Conservation (phyloP, 2,329 filamentous ascomycete genomes). For the Ceratocystis smalleyi region DNA sequence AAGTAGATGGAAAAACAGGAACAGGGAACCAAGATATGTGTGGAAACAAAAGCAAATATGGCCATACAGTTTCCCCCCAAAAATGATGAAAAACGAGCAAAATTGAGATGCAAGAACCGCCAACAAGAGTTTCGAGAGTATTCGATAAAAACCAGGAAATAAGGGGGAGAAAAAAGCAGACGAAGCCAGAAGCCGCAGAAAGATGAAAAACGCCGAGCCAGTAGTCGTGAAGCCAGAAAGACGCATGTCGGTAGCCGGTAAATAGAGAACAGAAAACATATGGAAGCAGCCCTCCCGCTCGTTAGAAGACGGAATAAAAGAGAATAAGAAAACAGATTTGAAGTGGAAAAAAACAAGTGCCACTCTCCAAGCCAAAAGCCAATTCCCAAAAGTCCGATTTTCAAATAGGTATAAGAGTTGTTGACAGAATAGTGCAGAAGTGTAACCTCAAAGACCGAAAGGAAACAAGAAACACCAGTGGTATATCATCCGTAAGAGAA, state of each 20-base stretch:
- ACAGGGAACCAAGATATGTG: background rate
- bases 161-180: background rate
- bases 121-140: background rate
- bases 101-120: constrained; percentile 3
- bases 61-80: constrained; percentile 3
- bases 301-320: background rate
- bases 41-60: background rate
- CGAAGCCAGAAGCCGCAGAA: background rate
- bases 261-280: background rate
- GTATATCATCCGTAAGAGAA: constrained; percentile 9
- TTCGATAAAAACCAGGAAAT: background rate
- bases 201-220: constrained; percentile 11
- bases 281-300: background rate
- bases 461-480: constrained; percentile 9
- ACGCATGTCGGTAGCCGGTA: constrained; percentile 3
- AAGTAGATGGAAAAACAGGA: background rate
- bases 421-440: background rate
- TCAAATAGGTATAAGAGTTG: constrained; percentile 9
- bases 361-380: constrained; percentile 9
- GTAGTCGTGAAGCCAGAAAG: constrained; percentile 8
- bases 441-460: constrained; percentile 9
- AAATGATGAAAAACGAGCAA: constrained; percentile 5
- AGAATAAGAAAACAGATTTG: constrained; percentile 3
- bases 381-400: constrained; percentile 10
- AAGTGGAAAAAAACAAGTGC: constrained; percentile 8